These are phyloP conservation scores for Tolypocladium tropicale DNA, from an alignment of 2,329 filamentous ascomycete species.

Conservation along the genomic window DNA sequence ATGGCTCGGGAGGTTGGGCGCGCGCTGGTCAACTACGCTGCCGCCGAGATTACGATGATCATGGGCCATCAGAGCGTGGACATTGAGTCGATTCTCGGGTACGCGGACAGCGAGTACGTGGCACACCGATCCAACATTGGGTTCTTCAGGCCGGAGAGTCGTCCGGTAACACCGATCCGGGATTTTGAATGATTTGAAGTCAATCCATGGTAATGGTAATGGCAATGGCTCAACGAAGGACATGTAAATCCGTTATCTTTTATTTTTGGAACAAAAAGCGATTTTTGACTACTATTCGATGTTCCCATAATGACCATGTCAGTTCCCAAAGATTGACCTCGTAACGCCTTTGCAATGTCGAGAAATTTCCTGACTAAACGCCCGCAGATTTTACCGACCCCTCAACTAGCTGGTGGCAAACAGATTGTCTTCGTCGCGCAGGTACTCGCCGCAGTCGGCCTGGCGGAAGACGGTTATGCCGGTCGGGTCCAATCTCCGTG, in stretches of 20 bases:
- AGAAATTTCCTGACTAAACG: background rate
- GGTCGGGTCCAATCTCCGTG: slow-evolving; percentile 77
- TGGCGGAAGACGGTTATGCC: slow-evolving; percentile 84
- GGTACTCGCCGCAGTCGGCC: slow-evolving; percentile 87
- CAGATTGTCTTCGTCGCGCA: slow-evolving; percentile 68
- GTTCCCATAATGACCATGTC: background rate
- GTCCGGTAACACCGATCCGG: slow-evolving; percentile 38
- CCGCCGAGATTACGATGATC: slow-evolving; percentile 71
- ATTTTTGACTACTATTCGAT: background rate
- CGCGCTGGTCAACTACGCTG: slow-evolving; percentile 88
- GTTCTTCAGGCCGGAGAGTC: slow-evolving; percentile 49
- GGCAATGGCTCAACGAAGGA: background rate
- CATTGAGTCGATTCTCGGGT: slow-evolving; percentile 72
- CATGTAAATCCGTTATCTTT: background rate
- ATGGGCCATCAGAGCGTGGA: slow-evolving; percentile 75
- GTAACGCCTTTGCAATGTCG: background rate
- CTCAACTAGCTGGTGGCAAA: slow-evolving; percentile 25
- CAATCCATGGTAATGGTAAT: background rate
- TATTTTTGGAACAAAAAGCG: no score
- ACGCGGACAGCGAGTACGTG: slow-evolving; percentile 91
- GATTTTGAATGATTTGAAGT: slow-evolving; percentile 2
- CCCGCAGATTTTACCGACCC: background rate
- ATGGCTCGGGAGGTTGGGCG: slow-evolving; percentile 66
- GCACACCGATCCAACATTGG: slow-evolving; percentile 82
- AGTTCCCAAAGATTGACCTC: background rate